These are phyloP conservation scores for Suhomyces choctaworum DNA, from an alignment of 1,139 yeast genomes.

Conservation along the genomic window DNA sequence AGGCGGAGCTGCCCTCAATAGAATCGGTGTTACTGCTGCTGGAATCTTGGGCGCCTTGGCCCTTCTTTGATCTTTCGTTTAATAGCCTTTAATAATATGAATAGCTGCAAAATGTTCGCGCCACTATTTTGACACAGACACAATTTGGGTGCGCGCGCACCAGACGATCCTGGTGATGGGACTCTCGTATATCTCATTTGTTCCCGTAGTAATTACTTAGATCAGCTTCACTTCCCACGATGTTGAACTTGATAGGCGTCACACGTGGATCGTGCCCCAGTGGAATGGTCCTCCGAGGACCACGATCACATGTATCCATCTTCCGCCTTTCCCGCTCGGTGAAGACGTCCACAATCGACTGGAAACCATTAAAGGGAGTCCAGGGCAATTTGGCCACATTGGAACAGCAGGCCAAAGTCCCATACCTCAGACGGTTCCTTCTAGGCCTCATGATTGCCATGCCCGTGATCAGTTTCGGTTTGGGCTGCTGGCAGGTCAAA, in stretches of 20 bases:
- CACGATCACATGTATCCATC: too few relatives aligned
- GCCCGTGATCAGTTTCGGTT: conserved; percentile 82
- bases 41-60: conserved; percentile 20
- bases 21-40: conserved; percentile 16
- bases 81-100: too few relatives aligned
- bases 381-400: conserved; percentile 46
- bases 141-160: too few relatives aligned
- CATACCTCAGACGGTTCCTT: conserved; percentile 48
- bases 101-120: too few relatives aligned
- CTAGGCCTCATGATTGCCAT: conserved; percentile 69
- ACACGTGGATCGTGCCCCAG: too few relatives aligned
- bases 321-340: conserved; percentile 17
- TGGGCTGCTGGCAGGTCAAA: conserved; percentile 93
- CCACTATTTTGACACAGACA: too few relatives aligned
- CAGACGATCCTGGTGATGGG: too few relatives aligned
- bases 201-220: too few relatives aligned
- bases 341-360: conserved; percentile 76
- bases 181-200: too few relatives aligned
- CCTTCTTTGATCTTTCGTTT: conserved; percentile 14
- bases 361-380: conserved; percentile 72
- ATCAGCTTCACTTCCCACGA: too few relatives aligned
- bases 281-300: too few relatives aligned
- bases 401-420: conserved; percentile 41
- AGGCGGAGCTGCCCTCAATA: conserved; percentile 15
- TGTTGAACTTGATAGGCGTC: background rate